Evolutionary conservation across 306 rosid species (phyloP).

Genomic region (Ammopiptanthus mongolicus): DNA sequence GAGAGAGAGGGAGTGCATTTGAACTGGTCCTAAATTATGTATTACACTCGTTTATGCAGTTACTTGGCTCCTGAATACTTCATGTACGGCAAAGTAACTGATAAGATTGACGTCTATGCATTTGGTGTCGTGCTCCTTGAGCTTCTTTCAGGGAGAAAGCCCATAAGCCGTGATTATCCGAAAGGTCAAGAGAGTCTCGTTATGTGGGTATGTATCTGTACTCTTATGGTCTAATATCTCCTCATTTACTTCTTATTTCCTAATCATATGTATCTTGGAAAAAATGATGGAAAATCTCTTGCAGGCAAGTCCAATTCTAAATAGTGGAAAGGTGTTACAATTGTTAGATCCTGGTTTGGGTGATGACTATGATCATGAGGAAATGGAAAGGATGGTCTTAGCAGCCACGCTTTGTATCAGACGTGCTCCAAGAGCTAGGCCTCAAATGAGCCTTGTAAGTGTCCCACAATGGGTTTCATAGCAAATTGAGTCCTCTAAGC

Average conservation of each 20-base stretch:
- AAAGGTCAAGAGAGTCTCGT: conserved; percentile 92
- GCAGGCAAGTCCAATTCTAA: conserved; percentile 88
- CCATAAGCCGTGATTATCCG: conserved; percentile 67
- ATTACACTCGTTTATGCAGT: conserved; percentile 41
- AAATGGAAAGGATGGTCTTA: conserved; percentile 75
- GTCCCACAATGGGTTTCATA: conserved; percentile 25
- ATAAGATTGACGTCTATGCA: conserved; percentile 90
- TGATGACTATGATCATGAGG: conserved; percentile 48
- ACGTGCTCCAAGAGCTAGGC: conserved; percentile 86
- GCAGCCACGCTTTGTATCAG: conserved; percentile 88
- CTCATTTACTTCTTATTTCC: conserved; percentile 18
- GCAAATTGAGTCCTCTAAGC: conserved; percentile 1
- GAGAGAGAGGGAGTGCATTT: neutral
- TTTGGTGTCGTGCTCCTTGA: conserved; percentile 92
- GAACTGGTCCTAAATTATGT: conserved; percentile 16
- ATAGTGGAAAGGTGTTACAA: conserved; percentile 58
- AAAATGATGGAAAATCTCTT: neutral
- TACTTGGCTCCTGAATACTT: conserved; percentile 98
- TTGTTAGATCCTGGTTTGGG: conserved; percentile 74
- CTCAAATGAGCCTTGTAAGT: conserved; percentile 86
- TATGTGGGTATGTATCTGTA: conserved; percentile 80
- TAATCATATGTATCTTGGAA: neutral
- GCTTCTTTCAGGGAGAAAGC: conserved; percentile 92
- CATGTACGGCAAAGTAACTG: conserved; percentile 90
- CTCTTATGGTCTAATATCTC: neutral